Evolutionary conservation across 2,329 filamentous ascomycete species (phyloP).

Genomic region (Cladosporium sp.): DNA sequence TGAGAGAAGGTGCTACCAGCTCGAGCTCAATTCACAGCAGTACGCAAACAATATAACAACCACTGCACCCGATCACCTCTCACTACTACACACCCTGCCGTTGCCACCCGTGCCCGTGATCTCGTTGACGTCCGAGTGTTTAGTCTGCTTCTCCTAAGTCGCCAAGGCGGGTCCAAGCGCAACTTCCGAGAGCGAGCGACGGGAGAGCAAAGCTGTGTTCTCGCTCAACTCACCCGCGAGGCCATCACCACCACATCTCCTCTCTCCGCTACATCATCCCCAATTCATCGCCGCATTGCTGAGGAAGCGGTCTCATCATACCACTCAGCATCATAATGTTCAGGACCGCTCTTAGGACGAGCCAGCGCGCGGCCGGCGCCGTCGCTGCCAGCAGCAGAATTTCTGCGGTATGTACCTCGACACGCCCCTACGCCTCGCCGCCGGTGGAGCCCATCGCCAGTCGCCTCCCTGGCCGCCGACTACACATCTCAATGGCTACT

Average conservation of each 20-base stretch:
- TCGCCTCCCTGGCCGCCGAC: slow-evolving; percentile 34
- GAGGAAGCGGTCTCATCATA: slow-evolving; percentile 31
- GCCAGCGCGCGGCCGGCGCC: slow-evolving; percentile 90
- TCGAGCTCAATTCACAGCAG: not conserved
- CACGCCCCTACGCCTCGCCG: slow-evolving; percentile 39
- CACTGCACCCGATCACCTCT: not conserved
- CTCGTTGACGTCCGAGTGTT: slow-evolving; percentile 14
- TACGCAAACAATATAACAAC: not conserved
- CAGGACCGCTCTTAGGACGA: slow-evolving; percentile 97
- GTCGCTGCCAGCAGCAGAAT: slow-evolving; percentile 90
- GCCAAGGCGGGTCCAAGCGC: slow-evolving; percentile 10
- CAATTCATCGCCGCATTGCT: slow-evolving; percentile 26
- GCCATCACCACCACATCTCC: slow-evolving; percentile 26
- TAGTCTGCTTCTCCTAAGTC: slow-evolving; percentile 10
- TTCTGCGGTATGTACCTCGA: slow-evolving; percentile 76
- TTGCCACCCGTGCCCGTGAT: slow-evolving; percentile 8
- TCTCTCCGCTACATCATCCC: slow-evolving; percentile 30
- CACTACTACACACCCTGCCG: not conserved
- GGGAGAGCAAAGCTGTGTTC: slow-evolving; percentile 12
- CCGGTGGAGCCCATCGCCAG: slow-evolving; percentile 42
- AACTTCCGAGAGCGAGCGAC: slow-evolving; percentile 2
- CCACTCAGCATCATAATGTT: slow-evolving; percentile 70
- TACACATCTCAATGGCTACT: slow-evolving; percentile 12
- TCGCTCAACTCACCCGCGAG: slow-evolving; percentile 15
- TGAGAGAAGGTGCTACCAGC: not conserved